A percentile compares a stretch with the other conserved stretches of the same genome.
Conservation (phyloP, 495 filamentous ascomycete species). For the Penicillium canariense region DNA sequence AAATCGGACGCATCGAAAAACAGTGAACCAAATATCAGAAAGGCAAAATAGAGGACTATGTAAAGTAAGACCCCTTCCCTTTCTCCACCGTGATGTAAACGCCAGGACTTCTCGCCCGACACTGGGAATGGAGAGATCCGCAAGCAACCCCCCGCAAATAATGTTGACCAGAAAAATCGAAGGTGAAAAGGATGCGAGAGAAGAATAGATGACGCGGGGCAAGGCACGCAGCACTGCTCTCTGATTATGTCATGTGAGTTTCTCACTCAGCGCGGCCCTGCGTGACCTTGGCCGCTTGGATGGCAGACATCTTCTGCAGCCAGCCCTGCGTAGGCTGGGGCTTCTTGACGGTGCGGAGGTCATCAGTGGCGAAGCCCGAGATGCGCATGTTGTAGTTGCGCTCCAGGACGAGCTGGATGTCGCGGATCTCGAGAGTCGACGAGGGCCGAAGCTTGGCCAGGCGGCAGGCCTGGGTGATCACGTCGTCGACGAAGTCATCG, state of each 20-base stretch:
- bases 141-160: background rate
- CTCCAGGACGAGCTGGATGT: slow-evolving; percentile 92
- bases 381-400: slow-evolving; percentile 98
- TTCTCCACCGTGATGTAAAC: background rate
- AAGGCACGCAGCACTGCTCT: background rate
- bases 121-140: background rate
- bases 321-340: slow-evolving; percentile 81
- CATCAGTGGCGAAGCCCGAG: slow-evolving; percentile 89
- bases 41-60: background rate
- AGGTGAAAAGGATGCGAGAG: background rate
- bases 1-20: background rate
- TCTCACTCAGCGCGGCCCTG: slow-evolving; percentile 43
- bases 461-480: slow-evolving; percentile 81
- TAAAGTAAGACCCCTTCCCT: background rate
- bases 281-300: slow-evolving; percentile 83
- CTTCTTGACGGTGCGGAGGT: slow-evolving; percentile 90
- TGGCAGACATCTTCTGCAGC: slow-evolving; percentile 93
- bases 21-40: background rate
- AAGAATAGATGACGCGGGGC: background rate
- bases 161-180: background rate
- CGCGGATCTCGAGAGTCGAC: slow-evolving; percentile 83
- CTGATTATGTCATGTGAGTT: background rate
- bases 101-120: background rate
- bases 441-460: slow-evolving; percentile 90
- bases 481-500: slow-evolving; percentile 91